Evolutionary conservation across 495 filamentous ascomycete species (phyloP).

Genomic region (Parachaetomium inaequale): DNA sequence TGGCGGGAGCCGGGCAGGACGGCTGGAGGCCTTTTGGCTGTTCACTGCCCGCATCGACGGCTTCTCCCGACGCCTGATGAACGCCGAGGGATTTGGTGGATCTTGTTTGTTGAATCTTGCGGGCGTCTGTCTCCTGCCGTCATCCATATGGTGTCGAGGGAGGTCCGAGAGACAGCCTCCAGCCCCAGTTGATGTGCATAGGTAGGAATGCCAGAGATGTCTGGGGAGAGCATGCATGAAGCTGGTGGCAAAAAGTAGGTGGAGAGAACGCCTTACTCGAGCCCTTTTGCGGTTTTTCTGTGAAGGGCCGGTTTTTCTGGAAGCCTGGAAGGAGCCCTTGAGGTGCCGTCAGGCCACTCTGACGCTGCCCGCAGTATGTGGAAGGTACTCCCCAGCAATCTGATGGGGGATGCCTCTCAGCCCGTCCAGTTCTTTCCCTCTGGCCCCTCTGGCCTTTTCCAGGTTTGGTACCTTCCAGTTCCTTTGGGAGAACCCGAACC

Average conservation of each 20-base stretch:
- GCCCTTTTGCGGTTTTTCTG: neutral
- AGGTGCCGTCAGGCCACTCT: neutral
- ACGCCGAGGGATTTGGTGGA: no score
- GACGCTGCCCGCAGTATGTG: neutral
- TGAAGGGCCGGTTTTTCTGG: neutral
- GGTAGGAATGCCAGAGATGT: neutral
- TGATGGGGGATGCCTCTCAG: neutral
- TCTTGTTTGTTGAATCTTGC: no score
- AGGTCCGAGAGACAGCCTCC: neutral
- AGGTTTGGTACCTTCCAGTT: neutral
- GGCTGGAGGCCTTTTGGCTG: no score
- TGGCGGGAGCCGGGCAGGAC: neutral
- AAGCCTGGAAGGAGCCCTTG: neutral
- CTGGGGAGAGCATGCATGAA: neutral
- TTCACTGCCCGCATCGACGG: no score
- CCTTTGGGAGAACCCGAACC: neutral
- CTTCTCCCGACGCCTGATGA: neutral
- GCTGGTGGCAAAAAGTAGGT: conserved; percentile 5
- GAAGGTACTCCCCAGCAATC: neutral
- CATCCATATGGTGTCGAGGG: no score
- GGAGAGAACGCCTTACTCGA: neutral
- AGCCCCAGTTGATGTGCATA: conserved; percentile 6
- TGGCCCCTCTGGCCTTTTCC: no score
- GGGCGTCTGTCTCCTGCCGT: no score
- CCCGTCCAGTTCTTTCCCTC: no score